Evolutionary conservation across 2,329 filamentous ascomycete species (phyloP).

Genomic region (Cordyceps sp.): DNA sequence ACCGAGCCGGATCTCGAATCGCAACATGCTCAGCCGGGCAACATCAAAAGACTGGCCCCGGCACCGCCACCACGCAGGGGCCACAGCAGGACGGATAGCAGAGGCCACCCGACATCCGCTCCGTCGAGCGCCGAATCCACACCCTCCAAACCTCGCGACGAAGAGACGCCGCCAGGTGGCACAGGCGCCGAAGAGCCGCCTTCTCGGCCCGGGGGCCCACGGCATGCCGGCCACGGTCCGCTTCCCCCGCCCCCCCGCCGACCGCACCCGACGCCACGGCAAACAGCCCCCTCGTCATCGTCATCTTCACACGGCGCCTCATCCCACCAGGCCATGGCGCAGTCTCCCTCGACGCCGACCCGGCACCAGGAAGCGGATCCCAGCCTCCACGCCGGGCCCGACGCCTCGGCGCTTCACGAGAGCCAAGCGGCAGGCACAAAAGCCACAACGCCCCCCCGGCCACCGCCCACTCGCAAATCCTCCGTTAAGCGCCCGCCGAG

Average conservation of each 20-base stretch:
- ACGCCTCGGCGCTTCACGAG: conserved; percentile 3
- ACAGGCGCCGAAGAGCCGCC: conserved; percentile 33
- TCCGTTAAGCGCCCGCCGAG: conserved; percentile 28
- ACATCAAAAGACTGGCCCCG: conserved; percentile 25
- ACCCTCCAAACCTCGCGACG: conserved; percentile 5
- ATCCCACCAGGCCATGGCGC: conserved; percentile 3
- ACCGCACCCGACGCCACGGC: conserved; percentile 21
- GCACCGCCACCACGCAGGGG: conserved; percentile 33
- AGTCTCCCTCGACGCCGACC: conserved; percentile 6
- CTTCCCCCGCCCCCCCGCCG: conserved; percentile 40
- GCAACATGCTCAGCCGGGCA: conserved; percentile 3
- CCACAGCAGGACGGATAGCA: conserved; percentile 29
- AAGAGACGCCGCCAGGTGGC: conserved; percentile 22
- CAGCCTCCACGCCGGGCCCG: background rate
- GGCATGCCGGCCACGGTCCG: conserved; percentile 24
- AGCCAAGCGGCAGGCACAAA: conserved; percentile 4
- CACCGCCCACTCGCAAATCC: conserved; percentile 25
- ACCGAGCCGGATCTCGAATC: background rate
- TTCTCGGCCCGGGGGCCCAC: conserved; percentile 28
- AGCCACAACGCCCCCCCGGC: conserved; percentile 19
- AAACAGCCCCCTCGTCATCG: conserved; percentile 10
- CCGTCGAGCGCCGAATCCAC: conserved; percentile 1
- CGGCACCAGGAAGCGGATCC: conserved; percentile 7
- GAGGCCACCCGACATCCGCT: conserved; percentile 6
- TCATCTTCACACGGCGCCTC: conserved; percentile 5